phyloP scores from a whole-genome alignment of 2,329 filamentous ascomycete genomes.

The Trichoderma polysporum region DNA sequence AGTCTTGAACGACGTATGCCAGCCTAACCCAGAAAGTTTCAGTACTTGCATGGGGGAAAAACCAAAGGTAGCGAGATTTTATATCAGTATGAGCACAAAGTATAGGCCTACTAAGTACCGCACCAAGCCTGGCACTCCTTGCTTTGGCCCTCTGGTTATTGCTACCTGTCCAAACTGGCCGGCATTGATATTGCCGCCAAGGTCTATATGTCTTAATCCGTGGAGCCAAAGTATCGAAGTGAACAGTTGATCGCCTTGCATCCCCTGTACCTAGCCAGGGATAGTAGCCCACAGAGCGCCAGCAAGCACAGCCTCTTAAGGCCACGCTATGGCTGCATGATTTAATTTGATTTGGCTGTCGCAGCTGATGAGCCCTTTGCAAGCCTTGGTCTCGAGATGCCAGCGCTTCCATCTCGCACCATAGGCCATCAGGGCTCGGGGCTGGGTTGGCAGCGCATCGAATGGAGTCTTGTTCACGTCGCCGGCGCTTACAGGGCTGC shows the following conservation, averaged over 20 bases:
- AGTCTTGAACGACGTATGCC: background rate
- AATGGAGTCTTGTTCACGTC: constrained; percentile 10
- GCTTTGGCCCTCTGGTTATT: background rate
- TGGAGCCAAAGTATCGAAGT: background rate
- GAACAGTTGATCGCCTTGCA: background rate
- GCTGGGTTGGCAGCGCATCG: background rate
- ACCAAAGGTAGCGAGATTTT: background rate
- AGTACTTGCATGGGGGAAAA: background rate
- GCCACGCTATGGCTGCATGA: background rate
- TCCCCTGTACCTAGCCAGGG: background rate
- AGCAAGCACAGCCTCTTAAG: background rate
- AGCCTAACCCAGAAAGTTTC: background rate
- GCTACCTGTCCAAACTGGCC: background rate
- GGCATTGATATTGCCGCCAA: background rate
- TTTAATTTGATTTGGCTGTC: constrained; percentile 8
- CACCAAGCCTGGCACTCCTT: background rate
- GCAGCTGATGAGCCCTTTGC: constrained; percentile 3
- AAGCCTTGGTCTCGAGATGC: constrained; percentile 22
- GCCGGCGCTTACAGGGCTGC: constrained; percentile 21
- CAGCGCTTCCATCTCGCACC: constrained; percentile 24
- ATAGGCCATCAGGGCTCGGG: background rate
- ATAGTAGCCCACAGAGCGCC: background rate
- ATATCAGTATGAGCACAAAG: background rate
- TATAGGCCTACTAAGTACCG: background rate
- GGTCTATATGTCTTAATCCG: background rate